Evolutionary conservation across 202 grass and related monocot species (phyloP), one percentile per base, ranked within the genome.

Genomic region (Zoysia matrella): DNA sequence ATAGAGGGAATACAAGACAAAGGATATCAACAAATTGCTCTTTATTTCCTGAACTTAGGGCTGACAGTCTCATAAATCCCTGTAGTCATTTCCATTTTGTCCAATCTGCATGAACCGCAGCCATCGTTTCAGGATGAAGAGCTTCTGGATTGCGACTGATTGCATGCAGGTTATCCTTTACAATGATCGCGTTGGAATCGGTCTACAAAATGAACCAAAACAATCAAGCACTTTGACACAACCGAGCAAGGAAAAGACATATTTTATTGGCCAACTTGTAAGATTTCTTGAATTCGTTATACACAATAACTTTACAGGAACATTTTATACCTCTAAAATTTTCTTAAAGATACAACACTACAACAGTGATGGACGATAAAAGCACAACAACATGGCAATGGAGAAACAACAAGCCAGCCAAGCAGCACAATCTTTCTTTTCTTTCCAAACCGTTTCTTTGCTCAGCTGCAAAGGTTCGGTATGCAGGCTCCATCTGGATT

Each of bases 381-480:
- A 86, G 60, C n/a, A 74, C 30, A 49, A 83, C 51, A 49, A 86
- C 61, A 69, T 69, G 53, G 47, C 67, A 78, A 72, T 78, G 79
- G 79, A 74, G 76, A 78, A 78, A 84, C 67, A 61, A 86, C 73
- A 82, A 82, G 83, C 78, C 73, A 78, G 78, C 61, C 78, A 89
- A 82, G 74, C n/a, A 89, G 42, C 73, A 82, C 87, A 69, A 86
- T 66, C 22, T 30, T 30, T 30, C 22, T 30, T 30, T 30, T 30
- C 22, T 30, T 30, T 30, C 55, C 72, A 60, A 78, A 52, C n/a
- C 10, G 8, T 48, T 48, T 18, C 52, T 16, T 75, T 73, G 60
- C 50, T 91, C 80, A 94, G 75, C 92, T 91, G 60, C 89, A 94
- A 67, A 94, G 76, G 85, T 91, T 94, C 6, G 89, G 89, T 77